Base-by-base conservation (phyloP, 2,329 filamentous ascomycete species). In the Calonectria honghensis region DNA sequence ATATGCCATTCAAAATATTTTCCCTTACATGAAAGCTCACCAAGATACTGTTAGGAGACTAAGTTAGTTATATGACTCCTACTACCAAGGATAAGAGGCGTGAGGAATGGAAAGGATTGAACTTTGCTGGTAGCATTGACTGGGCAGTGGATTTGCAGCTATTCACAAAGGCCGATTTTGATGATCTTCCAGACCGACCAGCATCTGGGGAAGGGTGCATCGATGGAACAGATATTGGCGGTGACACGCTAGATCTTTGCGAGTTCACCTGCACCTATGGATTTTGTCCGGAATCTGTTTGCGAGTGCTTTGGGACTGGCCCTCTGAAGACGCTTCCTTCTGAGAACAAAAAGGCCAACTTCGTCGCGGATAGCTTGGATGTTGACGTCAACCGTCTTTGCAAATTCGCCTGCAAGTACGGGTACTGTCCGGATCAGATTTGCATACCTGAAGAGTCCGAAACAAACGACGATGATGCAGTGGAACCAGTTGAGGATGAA, bases 111-210 rank as follows among this genome's bases (percentile, higher is more conserved):
- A 71, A 54, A 35, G 32, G 31, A 1, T 37, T 74, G 6, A 70
- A 67, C 41, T 74, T 74, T 20, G 51, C 45, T 6, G 68, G 72
- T 27, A 74, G 57, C 20, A 54, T 71, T 18, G 72, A 74, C 45
- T 74, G 68, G 72, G 67, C 72, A 4, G 63, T 74, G 1, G 72
- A 74, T 27, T n/a, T 74, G 32, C 72, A 74, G 20, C 4, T 3
- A 31, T 52, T 52, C 11, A 52, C 50, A 6, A 16, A 3, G 10
- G 50, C 50, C 50, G 50, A 52, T 31, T 52, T 52, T 16, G 50
- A 52, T 31, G 27, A 6, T 27, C 24, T 31, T 29, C 50, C 27
- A 3, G 24, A 27, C 7, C 9, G 50, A 18, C 50, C 27, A 52
- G 13, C 9, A 52, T 52, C 50, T 52, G 50, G 50, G 4, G 27